Base-by-base conservation (phyloP, 2,329 filamentous ascomycete species). In the Emmonsiellopsis sp. region DNA sequence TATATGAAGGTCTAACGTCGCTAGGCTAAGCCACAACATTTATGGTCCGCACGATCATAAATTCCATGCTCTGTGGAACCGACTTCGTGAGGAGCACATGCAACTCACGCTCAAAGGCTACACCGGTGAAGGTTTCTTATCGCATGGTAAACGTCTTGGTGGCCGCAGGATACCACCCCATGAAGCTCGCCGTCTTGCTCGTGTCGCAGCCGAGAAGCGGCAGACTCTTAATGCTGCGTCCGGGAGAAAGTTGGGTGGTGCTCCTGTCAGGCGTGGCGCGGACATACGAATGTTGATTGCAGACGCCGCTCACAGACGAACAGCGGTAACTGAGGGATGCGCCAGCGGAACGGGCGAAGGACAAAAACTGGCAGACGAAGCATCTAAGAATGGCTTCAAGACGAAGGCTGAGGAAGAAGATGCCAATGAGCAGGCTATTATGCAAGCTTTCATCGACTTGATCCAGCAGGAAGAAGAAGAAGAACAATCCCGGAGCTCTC, bases 341-440 rank as follows among this genome's bases (percentile, higher is more conserved):
- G 90, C 82, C 30, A 89, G 85, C 54, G 83, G 82, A 10, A 84
- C 80, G 37, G 79, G 81, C 46, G 80, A 82, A 57, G 83, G 84
- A 45, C 73, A 76, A n/a, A 80, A 85, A 63, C 81, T 91, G 16
- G 78, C 78, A 3, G 79, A 83, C 46, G 79, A 87, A 38, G 86
- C 85, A 38, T 82, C 82, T 5, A 76, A 76, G 54, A 86, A 86
- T 59, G 88, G 89, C 0, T 92, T 94, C 73, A 81, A 79, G 56
- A 96, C 90, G 0, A 81, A 87, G 63, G 89, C 89, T 0, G 89
- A 94, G 59, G 87, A 94, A 66, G 89, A 95, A 53, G 85, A 90
- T 61, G 91, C 89, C 3, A 94, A 95, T 62, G 89, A 95, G 53
- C 78, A 81, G 26, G 91, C 91, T 5, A 95, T 95, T 56, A 83